These are phyloP conservation scores for Breviolum minutum DNA, from an alignment of 73 alveolate genomes.

Conservation along the genomic window DNA sequence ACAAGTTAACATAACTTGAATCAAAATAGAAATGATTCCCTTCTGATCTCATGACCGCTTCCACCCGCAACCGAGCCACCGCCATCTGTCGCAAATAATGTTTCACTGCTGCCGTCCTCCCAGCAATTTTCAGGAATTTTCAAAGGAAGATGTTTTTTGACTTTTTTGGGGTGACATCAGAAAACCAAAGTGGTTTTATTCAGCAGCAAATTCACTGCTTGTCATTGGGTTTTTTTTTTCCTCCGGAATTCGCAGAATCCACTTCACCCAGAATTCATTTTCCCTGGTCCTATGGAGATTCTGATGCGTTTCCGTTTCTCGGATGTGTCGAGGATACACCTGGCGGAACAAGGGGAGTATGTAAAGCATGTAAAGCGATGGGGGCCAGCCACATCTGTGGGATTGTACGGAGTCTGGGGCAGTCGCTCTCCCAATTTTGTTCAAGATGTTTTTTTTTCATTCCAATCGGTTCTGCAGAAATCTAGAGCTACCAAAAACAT, in stretches of 20 bases:
- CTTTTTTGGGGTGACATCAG: background rate
- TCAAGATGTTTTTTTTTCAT: no score
- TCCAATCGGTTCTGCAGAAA: no score
- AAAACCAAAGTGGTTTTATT: background rate
- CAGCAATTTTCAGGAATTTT: no score
- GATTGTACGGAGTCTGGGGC: no score
- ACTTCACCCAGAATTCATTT: no score
- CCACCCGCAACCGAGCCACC: background rate
- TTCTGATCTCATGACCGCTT: background rate
- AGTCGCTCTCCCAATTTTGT: no score
- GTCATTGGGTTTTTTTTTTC: no score
- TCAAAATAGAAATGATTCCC: no score
- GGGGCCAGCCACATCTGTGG: background rate
- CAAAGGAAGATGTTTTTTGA: background rate
- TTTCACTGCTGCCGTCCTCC: conserved; percentile 77
- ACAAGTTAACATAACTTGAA: no score
- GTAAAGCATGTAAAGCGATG: background rate
- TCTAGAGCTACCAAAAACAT: no score
- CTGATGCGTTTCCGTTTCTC: conserved; percentile 92
- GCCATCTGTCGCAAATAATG: conserved; percentile 81
- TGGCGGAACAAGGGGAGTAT: background rate
- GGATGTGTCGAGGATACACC: conserved; percentile 90
- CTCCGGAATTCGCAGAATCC: no score
- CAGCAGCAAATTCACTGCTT: no score
- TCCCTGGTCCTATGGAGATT: conserved; percentile 66